Conservation (phyloP, 129 eudicot genomes). For the Pittosporum tobira region DNA sequence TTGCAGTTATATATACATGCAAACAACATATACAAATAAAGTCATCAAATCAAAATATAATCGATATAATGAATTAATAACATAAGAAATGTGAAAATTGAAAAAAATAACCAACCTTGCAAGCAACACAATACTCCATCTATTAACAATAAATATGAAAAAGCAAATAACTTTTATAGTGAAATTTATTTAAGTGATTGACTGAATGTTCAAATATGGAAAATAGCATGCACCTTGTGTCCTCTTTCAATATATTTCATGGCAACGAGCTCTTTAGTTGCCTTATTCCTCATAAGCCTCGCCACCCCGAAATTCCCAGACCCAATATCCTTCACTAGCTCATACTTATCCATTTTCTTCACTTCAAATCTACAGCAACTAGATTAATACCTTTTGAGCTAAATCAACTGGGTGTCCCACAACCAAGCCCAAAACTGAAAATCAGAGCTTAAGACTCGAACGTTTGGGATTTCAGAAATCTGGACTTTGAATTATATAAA, state of each 20-base stretch:
- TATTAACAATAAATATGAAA: too few species aligned
- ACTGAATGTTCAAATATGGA: background rate
- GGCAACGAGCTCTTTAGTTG: constrained; percentile 87
- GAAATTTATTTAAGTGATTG: too few species aligned
- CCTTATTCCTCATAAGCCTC: constrained; percentile 90
- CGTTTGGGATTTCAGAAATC: too few species aligned
- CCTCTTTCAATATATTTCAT: constrained; percentile 97
- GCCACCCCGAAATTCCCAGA: constrained; percentile 92
- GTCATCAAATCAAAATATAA: too few species aligned
- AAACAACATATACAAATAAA: too few species aligned
- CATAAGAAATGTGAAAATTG: background rate
- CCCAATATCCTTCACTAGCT: constrained; percentile 94
- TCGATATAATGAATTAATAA: too few species aligned
- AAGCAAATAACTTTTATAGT: too few species aligned
- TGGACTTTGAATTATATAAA: too few species aligned
- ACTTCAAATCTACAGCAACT: background rate
- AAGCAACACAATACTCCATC: too few species aligned
- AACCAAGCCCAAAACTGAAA: constrained; percentile 5
- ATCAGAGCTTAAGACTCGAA: constrained; percentile 7
- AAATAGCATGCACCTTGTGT: constrained; percentile 42
- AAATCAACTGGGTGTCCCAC: background rate
- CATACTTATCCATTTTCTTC: constrained; percentile 65
- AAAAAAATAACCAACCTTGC: too few species aligned
- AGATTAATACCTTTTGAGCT: background rate
- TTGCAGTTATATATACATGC: too few species aligned